These are phyloP conservation scores for Exidia glandulosa DNA, from an alignment of 768 basidiomycete genomes.

Conservation along the genomic window DNA sequence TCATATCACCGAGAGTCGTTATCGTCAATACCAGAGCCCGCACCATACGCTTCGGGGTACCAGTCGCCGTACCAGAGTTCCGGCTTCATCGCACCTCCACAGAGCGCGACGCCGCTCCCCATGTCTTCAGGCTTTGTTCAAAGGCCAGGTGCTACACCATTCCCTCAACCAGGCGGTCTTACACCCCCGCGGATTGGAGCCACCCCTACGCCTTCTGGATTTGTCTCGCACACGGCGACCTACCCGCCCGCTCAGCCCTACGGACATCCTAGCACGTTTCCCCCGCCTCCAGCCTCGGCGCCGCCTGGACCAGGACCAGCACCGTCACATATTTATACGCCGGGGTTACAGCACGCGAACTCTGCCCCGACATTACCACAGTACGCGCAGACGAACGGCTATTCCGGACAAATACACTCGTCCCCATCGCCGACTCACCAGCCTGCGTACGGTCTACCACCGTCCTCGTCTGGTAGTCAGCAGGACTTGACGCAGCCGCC, in stretches of 20 bases:
- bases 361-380: background rate
- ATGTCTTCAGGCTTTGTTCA: slow-evolving; percentile 1
- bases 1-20: slow-evolving; percentile 2
- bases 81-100: background rate
- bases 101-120: background rate
- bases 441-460: background rate
- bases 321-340: background rate
- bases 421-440: background rate
- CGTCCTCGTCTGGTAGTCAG: too few relatives aligned
- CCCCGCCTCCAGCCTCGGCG: slow-evolving; percentile 1
- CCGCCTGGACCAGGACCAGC: background rate
- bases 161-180: background rate
- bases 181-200: slow-evolving; percentile 3
- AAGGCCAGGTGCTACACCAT: background rate
- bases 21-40: slow-evolving; percentile 1
- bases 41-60: background rate
- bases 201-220: slow-evolving; percentile 4
- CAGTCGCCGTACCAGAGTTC: slow-evolving; percentile 1
- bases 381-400: background rate
- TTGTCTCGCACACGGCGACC: background rate
- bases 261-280: background rate
- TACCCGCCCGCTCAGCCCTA: background rate
- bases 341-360: slow-evolving; percentile 1
- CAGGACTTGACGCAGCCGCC: background rate
- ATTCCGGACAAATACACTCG: slow-evolving; percentile 1